Conservation (phyloP, 2,329 filamentous ascomycete species). For the Simplicillium aogashimaense region DNA sequence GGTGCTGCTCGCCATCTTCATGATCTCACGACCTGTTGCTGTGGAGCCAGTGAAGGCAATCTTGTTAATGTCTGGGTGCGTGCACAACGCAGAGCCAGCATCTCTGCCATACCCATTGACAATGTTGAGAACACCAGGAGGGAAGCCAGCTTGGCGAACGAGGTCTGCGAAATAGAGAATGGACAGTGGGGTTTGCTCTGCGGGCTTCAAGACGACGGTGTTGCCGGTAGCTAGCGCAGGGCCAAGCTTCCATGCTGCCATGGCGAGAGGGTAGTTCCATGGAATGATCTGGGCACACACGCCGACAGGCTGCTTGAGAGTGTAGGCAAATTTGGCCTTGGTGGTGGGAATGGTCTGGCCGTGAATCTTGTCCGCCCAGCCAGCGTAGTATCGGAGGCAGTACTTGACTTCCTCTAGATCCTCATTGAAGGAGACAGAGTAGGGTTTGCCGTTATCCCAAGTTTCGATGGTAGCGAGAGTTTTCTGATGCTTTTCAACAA, state of each 20-base stretch:
- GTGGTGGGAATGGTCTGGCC: constrained; percentile 67
- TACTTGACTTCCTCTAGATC: constrained; percentile 42
- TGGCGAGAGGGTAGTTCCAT: constrained; percentile 54
- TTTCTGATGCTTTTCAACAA: constrained; percentile 55
- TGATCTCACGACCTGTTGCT: constrained; percentile 60
- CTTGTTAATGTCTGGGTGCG: constrained; percentile 62
- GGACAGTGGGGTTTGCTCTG: constrained; percentile 58
- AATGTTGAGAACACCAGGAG: constrained; percentile 68
- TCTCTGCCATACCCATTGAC: constrained; percentile 61
- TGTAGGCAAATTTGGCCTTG: constrained; percentile 63
- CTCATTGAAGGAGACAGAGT: constrained; percentile 52
- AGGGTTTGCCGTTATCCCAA: constrained; percentile 71
- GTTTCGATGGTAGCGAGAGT: constrained; percentile 50
- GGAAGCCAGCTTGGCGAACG: constrained; percentile 65
- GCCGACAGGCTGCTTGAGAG: constrained; percentile 65
- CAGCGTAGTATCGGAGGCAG: constrained; percentile 63
- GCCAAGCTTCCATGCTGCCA: constrained; percentile 60
- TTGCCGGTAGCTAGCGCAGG: constrained; percentile 59
- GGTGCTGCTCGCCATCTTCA: constrained; percentile 61
- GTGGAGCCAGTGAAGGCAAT: constrained; percentile 74
- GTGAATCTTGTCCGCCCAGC: constrained; percentile 70
- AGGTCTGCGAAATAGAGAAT: constrained; percentile 57
- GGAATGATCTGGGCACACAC: constrained; percentile 68
- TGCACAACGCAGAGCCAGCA: constrained; percentile 58
- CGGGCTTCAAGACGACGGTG: constrained; percentile 54